phyloP scores from a whole-genome alignment of 2,329 filamentous ascomycete species.

The Aspergillus sp. region DNA sequence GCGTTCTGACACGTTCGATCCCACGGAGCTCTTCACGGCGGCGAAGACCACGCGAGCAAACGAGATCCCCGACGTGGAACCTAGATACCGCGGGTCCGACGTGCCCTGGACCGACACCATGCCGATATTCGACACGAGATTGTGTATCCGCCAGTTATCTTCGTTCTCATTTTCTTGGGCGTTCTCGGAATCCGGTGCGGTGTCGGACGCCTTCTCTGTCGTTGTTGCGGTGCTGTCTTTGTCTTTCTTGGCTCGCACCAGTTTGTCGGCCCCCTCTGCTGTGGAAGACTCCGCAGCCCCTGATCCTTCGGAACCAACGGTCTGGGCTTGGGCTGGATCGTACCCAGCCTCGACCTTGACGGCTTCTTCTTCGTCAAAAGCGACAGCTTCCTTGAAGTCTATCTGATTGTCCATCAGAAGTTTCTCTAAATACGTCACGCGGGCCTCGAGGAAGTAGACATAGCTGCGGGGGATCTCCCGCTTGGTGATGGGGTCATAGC shows the following conservation, averaged over 20 bases:
- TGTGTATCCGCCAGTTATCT: slow-evolving; percentile 62
- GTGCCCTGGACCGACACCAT: slow-evolving; percentile 76
- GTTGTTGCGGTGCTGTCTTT: slow-evolving; percentile 15
- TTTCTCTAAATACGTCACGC: slow-evolving; percentile 78
- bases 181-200: slow-evolving; percentile 23
- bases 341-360: slow-evolving; percentile 29
- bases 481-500: slow-evolving; percentile 95
- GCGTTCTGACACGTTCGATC: slow-evolving; percentile 60
- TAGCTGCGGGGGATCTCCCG: slow-evolving; percentile 90
- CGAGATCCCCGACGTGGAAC: slow-evolving; percentile 85
- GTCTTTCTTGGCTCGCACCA: slow-evolving; percentile 21
- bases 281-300: slow-evolving; percentile 14
- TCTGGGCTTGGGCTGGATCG: slow-evolving; percentile 20
- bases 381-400: slow-evolving; percentile 66
- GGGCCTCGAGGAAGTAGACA: slow-evolving; percentile 89
- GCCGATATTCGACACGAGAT: slow-evolving; percentile 66
- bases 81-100: slow-evolving; percentile 76
- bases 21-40: slow-evolving; percentile 76
- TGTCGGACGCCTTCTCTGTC: slow-evolving; percentile 18
- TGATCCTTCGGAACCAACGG: slow-evolving; percentile 15
- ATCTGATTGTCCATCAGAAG: slow-evolving; percentile 69
- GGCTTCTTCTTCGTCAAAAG: slow-evolving; percentile 58
- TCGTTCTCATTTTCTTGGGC: slow-evolving; percentile 50
- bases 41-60: slow-evolving; percentile 94
- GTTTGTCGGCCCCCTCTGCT: slow-evolving; percentile 13